Conservation (phyloP, 2,329 filamentous ascomycete species). For the Fusarium sp. region DNA sequence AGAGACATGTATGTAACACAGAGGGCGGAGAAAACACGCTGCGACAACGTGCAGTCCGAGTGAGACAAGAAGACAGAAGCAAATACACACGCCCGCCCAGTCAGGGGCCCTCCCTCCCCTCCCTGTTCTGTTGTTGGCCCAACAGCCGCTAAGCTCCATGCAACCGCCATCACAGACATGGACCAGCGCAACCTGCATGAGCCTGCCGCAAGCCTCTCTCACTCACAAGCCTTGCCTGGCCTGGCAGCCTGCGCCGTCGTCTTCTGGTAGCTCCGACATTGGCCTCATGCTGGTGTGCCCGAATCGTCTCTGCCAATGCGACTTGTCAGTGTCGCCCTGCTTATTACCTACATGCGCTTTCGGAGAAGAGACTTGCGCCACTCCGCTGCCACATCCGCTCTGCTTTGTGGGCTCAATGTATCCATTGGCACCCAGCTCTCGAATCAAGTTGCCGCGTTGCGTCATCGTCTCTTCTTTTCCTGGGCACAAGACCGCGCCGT, state of each 20-base stretch:
- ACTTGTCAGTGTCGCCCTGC: conserved; percentile 22
- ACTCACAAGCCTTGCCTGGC: background rate
- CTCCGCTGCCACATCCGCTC: background rate
- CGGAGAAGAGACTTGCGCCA: conserved; percentile 3
- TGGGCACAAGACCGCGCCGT: background rate
- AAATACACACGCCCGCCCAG: too few species aligned
- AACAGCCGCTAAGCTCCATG: conserved; percentile 41
- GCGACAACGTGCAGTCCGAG: conserved; percentile 18
- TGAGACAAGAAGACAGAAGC: conserved; percentile 17
- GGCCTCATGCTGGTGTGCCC: conserved; percentile 14
- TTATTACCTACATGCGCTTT: conserved; percentile 12
- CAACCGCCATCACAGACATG: conserved; percentile 39
- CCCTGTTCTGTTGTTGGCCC: conserved; percentile 19
- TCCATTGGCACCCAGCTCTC: too few species aligned
- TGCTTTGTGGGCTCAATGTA: too few species aligned
- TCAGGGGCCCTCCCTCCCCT: conserved; percentile 18
- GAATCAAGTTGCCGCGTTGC: too few species aligned
- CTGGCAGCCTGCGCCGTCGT: background rate
- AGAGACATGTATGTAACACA: conserved; percentile 23
- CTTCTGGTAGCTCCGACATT: background rate
- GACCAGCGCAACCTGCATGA: conserved; percentile 35
- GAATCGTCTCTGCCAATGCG: conserved; percentile 11
- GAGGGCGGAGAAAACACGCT: conserved; percentile 5
- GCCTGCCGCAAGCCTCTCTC: conserved; percentile 8
- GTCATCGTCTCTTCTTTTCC: background rate